Conservation (phyloP, 2,329 filamentous ascomycete species). For the Calonectria pseudoreteaudii region DNA sequence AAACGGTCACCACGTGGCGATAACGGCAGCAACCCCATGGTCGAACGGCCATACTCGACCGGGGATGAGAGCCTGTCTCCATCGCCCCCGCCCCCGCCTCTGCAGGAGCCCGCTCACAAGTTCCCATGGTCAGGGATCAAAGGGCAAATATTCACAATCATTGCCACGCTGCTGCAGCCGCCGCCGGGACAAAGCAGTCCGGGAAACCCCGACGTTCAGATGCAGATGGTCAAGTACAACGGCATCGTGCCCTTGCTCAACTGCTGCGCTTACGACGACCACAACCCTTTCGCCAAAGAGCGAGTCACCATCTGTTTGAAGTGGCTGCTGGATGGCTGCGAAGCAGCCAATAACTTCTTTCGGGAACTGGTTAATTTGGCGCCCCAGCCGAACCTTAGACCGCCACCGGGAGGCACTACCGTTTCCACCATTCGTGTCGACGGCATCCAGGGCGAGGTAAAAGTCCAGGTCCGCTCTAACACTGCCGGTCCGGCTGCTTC, state of each 20-base stretch:
- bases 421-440: slow-evolving; percentile 64
- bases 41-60: slow-evolving; percentile 73
- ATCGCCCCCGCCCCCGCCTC: slow-evolving; percentile 55
- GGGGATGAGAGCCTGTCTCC: slow-evolving; percentile 43
- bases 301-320: slow-evolving; percentile 91
- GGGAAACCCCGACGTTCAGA: slow-evolving; percentile 81
- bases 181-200: slow-evolving; percentile 71
- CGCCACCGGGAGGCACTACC: slow-evolving; percentile 48
- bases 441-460: slow-evolving; percentile 67
- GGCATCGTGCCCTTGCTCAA: slow-evolving; percentile 90
- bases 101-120: slow-evolving; percentile 74
- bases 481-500: slow-evolving; percentile 40
- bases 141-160: slow-evolving; percentile 89
- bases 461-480: slow-evolving; percentile 62
- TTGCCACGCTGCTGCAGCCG: slow-evolving; percentile 90
- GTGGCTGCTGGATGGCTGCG: slow-evolving; percentile 81
- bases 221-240: slow-evolving; percentile 86
- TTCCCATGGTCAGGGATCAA: slow-evolving; percentile 83
- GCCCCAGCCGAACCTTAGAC: slow-evolving; percentile 53
- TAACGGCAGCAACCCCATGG: slow-evolving; percentile 50
- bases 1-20: slow-evolving; percentile 43
- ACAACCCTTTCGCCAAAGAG: slow-evolving; percentile 95
- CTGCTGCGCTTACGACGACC: slow-evolving; percentile 90
- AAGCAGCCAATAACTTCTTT: slow-evolving; percentile 79
- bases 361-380: slow-evolving; percentile 68